Conservation (phyloP, 306 rosid genomes). For the Prinsepia uniflora region DNA sequence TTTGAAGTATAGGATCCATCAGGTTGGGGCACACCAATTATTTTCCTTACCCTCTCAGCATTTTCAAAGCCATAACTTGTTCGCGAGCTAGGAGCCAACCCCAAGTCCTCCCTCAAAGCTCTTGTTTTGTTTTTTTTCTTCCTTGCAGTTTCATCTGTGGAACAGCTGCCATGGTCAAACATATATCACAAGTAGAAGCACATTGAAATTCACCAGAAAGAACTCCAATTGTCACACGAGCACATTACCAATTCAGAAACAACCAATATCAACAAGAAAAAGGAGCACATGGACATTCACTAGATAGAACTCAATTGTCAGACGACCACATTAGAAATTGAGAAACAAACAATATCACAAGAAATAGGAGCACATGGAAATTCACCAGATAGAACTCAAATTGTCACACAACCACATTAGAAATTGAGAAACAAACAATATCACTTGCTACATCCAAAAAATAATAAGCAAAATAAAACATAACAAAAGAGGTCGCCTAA, state of each 20-base stretch:
- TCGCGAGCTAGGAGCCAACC: conserved; percentile 39
- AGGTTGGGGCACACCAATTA: conserved; percentile 34
- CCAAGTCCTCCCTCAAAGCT: conserved; percentile 40
- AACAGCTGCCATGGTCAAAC: conserved; percentile 27
- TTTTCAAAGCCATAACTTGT: conserved; percentile 45
- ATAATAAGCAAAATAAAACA: background rate
- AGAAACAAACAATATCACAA: conserved; percentile 5
- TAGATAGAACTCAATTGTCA: background rate
- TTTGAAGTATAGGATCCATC: conserved; percentile 58
- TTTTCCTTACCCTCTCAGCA: conserved; percentile 54
- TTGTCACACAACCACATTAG: background rate
- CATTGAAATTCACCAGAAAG: background rate
- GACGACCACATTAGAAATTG: background rate
- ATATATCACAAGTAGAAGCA: conserved; percentile 23
- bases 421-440: background rate
- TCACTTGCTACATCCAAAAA: background rate
- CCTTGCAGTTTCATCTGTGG: conserved; percentile 63
- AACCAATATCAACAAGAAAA: conserved; percentile 13
- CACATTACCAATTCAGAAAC: background rate
- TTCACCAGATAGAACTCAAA: background rate
- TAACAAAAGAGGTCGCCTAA: background rate
- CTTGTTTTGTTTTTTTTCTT: conserved; percentile 73
- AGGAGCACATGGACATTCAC: background rate
- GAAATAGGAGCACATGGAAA: background rate
- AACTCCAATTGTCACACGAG: background rate